Base-by-base conservation (phyloP, 1,139 yeast genomes). In the Hyphopichia fennica region DNA sequence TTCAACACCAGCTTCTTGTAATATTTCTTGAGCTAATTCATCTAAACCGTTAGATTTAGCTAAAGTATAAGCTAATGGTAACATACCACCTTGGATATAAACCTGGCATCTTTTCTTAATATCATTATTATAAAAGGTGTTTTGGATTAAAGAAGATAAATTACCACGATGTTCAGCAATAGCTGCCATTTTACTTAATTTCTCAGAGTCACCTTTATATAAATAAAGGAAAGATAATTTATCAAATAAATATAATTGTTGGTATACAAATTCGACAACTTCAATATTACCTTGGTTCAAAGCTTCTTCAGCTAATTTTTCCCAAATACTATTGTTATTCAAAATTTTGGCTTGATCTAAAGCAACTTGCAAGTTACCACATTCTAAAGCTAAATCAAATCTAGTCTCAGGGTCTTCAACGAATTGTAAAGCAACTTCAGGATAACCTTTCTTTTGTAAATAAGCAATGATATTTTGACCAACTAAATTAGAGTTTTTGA, bases 391-490 rank as follows among this genome's bases (percentile, higher is more conserved):
- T 56, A 95, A 77, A 54, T 93, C 99, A 59, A 95, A 93, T 66
- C 96, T 81, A 28, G 97, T 89, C 63, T 91, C 96, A 6, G 98
- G 87, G 63, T 95, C 99, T 66, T 89, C 86, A 45, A 95, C 99
- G 62, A 95, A 95, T 63, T 93, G 98, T 48, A 95, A 76, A 2
- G 99, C 99, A 50, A 80, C 76, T 63, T 88, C 96, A 15, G 99
- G 98, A 63, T 86, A 93, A 2, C 99, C 99, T 61, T 89, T 83
- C 73, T 91, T 86, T 63, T 95, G 96, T 58, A 95, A 77, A 64
- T 93, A 95, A 7, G 95, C 93, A 62, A 95, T 91, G 58, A 95
- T 93, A 63, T 91, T 90, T 69, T 95, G 97, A 50, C 99, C 99
- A 43, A 95, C 99, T 58, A 95, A 77, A 59, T 88, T 90, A 22